Evolutionary conservation across 352 stramenopile species (phyloP), one percentile per base, ranked within the genome.

Genomic region (Plasmopara viticola): DNA sequence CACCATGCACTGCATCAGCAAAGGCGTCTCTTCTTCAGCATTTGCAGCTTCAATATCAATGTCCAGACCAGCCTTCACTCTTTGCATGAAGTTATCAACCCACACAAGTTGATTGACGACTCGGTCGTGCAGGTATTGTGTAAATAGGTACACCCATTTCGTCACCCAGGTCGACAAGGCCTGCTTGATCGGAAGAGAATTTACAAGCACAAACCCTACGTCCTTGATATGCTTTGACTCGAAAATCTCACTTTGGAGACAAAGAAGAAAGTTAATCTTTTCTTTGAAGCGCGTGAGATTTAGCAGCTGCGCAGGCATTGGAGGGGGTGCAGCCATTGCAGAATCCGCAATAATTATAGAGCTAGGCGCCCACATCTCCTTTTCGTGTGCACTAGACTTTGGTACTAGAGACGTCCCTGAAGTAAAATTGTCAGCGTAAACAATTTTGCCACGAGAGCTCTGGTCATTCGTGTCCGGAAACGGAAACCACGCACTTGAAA

Each of bases 121-220:
- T 39, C 89, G 75, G 43, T 96, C 80, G 48, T 97, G 87, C 0
- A 98, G 64, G 56, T 94, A 96, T 53, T 96, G 84, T 5, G 90
- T 97, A 54, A 96, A 97, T 30, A 95, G 71, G 52, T 97, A 97
- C 31, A 96, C 90, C 92, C 92, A 98, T 46, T 97, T 97, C 6
- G 90, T 97, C 0, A 96, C 87, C 86, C 90, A 97, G 10, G 91
- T 97, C 2, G 78, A 87, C 28, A 98, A 70, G 14, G 91, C 89
- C 46, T 97, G 91, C 59, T 98, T 97, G 56, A 97, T 95, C n/a
- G 90, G 91, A 38, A 97, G 78, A 9, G 86, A 85, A 53, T 97
- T 97, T 0, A 98, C 81, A 15, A 86, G 84, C 41, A 97, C 66
- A 55, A 97, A 98, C 2, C 87, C 90, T 12, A 97, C 83, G 40